phyloP scores from a whole-genome alignment of 768 basidiomycete genomes.

The Pisolithus orientalis region DNA sequence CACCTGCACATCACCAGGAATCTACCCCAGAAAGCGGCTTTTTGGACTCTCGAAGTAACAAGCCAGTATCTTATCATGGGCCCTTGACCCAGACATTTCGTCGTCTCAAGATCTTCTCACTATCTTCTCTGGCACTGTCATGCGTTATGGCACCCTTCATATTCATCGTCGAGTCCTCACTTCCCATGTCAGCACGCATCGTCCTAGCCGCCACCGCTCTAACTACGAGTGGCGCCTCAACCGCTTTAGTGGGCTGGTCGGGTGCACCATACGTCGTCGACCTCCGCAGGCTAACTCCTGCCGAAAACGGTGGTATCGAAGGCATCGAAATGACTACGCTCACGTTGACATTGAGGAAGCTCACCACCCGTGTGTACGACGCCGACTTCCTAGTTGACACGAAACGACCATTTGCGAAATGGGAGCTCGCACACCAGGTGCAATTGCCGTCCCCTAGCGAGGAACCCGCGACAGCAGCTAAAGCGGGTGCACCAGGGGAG shows the following conservation, averaged over 20 bases:
- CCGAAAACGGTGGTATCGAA: slow-evolving; percentile 38
- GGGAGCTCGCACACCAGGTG: slow-evolving; percentile 63
- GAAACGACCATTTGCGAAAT: slow-evolving; percentile 67
- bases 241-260: slow-evolving; percentile 64
- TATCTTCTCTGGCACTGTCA: slow-evolving; percentile 69
- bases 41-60: slow-evolving; percentile 3
- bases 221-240: slow-evolving; percentile 67
- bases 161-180: slow-evolving; percentile 71
- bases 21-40: slow-evolving; percentile 2
- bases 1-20: slow-evolving; percentile 1
- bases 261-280: slow-evolving; percentile 69
- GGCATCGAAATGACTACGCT: slow-evolving; percentile 67
- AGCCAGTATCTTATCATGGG: slow-evolving; percentile 50
- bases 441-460: slow-evolving; percentile 34
- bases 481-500: slow-evolving; percentile 35
- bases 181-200: slow-evolving; percentile 63
- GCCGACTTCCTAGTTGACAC: slow-evolving; percentile 64
- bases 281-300: slow-evolving; percentile 46
- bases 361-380: slow-evolving; percentile 70
- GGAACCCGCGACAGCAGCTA: slow-evolving; percentile 26
- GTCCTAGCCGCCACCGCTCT: slow-evolving; percentile 67
- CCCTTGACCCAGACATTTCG: slow-evolving; percentile 70
- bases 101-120: slow-evolving; percentile 75
- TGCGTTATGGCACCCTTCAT: slow-evolving; percentile 70
- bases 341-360: slow-evolving; percentile 51